Evolutionary conservation across 2,329 filamentous ascomycete species (phyloP), one percentile per base, ranked within the genome.

Genomic region (Zymoseptoria tritici): DNA sequence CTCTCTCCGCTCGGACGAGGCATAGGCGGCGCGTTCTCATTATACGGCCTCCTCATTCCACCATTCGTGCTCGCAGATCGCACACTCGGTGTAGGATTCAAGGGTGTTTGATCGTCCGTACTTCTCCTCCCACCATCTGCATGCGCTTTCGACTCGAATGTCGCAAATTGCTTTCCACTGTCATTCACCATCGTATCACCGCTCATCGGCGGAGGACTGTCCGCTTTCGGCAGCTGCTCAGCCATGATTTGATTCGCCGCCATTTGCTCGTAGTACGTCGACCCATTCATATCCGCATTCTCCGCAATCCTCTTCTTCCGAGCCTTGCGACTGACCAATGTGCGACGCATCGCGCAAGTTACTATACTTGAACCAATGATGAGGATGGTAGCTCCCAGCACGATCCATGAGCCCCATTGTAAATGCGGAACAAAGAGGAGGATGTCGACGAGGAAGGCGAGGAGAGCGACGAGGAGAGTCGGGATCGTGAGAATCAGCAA

Each of bases 271-370:
- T 95, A 97, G 73, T 88, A 97, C 71, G 92, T 94, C 69, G 94
- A 86, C 26, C 93, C 93, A 72, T 90, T 97, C 92, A 97, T 97
- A 73, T 97, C 92, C 7, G 92, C 90, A 72, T 97, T 96, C 74
- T 95, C 89, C 2, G 86, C 91, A 71, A 97, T 95, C 52, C 91
- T 85, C 79, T 87, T 90, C 81, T 94, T 92, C 63, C 92, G 84
- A n/a, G 92, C 90, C 78, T 97, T 97, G 68, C 93, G 85, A 74
- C 90, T 90, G 62, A 97, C 90, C 59, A 97, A 79, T 2, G 92
- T 95, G 61, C 93, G 86, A 64, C 94, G 88, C 91, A 97, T 97
- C 21, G 91, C 91, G 73, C 92, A 99, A 8, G 91, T 92, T 42
- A 97, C 86, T 59, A 99, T 83, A 50, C 87, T 88, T 71, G 90